Percentiles rank a stretch among this genome's conserved stretches.
Evolutionary conservation across 306 rosid genomes (phyloP).

Genomic region (Cucurbita moschata): DNA sequence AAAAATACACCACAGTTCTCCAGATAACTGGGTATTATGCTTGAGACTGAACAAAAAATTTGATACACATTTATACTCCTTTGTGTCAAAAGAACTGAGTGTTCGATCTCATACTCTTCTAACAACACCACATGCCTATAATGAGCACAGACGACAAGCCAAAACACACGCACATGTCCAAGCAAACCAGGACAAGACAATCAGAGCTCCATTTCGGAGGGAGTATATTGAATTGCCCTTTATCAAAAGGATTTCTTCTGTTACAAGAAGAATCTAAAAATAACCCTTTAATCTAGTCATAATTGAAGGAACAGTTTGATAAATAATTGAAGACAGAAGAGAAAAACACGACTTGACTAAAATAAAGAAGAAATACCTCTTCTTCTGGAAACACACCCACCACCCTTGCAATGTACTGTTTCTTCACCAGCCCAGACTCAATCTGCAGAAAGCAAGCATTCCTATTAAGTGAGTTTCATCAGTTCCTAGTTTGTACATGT

Average conservation of each 20-base stretch:
- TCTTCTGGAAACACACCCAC: constrained; percentile 54
- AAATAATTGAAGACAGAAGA: neutral
- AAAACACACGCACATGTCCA: neutral
- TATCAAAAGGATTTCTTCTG: neutral
- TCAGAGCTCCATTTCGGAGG: neutral
- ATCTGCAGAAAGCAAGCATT: constrained; percentile 35
- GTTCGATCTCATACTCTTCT: neutral
- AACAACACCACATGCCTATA: neutral
- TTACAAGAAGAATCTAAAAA: neutral
- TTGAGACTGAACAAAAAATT: neutral
- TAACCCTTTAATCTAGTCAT: neutral
- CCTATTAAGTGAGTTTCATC: neutral
- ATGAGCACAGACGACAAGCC: neutral
- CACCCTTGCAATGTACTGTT: constrained; percentile 72
- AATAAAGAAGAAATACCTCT: constrained; percentile 37
- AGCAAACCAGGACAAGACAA: neutral
- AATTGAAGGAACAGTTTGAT: neutral
- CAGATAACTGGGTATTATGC: neutral
- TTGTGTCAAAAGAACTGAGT: neutral
- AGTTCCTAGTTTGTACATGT: neutral
- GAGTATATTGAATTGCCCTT: neutral
- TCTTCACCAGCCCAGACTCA: constrained; percentile 65
- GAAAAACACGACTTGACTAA: constrained; percentile 12
- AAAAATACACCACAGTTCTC: neutral
- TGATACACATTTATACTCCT: neutral